These are phyloP conservation scores for Incumbomyces lentus DNA, from an alignment of 2,329 filamentous ascomycete species.

Conservation along the genomic window DNA sequence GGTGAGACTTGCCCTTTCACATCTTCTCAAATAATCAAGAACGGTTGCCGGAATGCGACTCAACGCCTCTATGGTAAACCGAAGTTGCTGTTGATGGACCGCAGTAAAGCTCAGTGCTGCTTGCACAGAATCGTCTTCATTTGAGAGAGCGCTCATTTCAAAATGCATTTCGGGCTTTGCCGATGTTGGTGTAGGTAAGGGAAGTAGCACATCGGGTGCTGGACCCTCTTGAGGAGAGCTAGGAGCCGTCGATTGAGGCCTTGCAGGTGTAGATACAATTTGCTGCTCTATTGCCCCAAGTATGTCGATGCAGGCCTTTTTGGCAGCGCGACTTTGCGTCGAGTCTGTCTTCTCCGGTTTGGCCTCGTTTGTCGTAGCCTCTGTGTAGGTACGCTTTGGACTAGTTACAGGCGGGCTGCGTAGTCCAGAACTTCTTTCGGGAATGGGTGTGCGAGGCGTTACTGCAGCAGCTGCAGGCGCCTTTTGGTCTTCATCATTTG, in stretches of 20 bases:
- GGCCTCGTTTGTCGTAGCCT: not conserved
- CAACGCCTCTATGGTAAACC: not conserved
- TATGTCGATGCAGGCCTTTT: not conserved
- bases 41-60: not conserved
- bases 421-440: not conserved
- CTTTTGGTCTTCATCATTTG: not conserved
- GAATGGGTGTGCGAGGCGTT: not conserved
- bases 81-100: not conserved
- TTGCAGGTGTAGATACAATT: not conserved
- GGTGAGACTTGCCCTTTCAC: not conserved
- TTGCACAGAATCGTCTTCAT: too few relatives aligned
- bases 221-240: not conserved
- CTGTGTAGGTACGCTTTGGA: not conserved
- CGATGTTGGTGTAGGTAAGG: not conserved
- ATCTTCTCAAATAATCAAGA: not conserved
- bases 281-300: not conserved
- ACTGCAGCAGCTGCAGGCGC: not conserved
- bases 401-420: not conserved
- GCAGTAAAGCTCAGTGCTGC: not conserved
- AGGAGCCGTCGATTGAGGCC: not conserved
- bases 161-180: not conserved
- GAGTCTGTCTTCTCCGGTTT: not conserved
- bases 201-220: not conserved
- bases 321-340: not conserved
- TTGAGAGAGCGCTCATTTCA: not conserved